Evolutionary conservation across 345 rosid species (phyloP).

Genomic region (Camelina neglecta): DNA sequence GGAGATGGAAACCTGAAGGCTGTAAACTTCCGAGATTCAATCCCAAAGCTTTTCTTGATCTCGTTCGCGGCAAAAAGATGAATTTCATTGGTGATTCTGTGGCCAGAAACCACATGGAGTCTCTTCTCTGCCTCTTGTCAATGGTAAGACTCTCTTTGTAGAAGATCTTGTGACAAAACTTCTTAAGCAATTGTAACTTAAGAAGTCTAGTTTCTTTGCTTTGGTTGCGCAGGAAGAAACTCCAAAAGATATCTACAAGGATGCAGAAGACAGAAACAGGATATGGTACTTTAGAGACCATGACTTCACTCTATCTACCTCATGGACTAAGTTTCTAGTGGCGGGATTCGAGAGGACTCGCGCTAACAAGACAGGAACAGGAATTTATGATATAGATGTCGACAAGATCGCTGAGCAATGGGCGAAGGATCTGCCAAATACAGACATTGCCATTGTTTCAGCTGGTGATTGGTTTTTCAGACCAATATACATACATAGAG

Average conservation of each 20-base stretch:
- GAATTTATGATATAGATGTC: constrained; percentile 51
- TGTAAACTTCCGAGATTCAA: constrained; percentile 73
- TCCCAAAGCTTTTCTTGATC: constrained; percentile 51
- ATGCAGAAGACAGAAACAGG: constrained; percentile 58
- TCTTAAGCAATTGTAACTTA: neutral
- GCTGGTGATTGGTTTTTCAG: constrained; percentile 75
- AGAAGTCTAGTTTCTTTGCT: neutral
- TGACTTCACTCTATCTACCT: constrained; percentile 63
- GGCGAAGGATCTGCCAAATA: constrained; percentile 46
- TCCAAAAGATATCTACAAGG: constrained; percentile 59
- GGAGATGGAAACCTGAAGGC: constrained; percentile 81
- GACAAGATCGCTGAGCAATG: constrained; percentile 54
- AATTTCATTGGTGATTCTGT: constrained; percentile 79
- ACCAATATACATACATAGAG: constrained; percentile 54
- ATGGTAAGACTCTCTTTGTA: constrained; percentile 45
- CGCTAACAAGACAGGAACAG: constrained; percentile 51
- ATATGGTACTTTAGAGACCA: constrained; percentile 62
- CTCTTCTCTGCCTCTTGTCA: constrained; percentile 76
- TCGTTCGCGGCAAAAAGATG: constrained; percentile 63
- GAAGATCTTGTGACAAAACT: neutral
- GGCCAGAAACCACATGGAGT: constrained; percentile 84
- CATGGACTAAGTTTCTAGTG: constrained; percentile 66
- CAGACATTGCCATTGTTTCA: constrained; percentile 65
- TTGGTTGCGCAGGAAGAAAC: constrained; percentile 54
- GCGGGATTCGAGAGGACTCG: constrained; percentile 50